These are phyloP conservation scores for Hypsizygus marmoreus DNA, from an alignment of 768 basidiomycete genomes.

Conservation along the genomic window DNA sequence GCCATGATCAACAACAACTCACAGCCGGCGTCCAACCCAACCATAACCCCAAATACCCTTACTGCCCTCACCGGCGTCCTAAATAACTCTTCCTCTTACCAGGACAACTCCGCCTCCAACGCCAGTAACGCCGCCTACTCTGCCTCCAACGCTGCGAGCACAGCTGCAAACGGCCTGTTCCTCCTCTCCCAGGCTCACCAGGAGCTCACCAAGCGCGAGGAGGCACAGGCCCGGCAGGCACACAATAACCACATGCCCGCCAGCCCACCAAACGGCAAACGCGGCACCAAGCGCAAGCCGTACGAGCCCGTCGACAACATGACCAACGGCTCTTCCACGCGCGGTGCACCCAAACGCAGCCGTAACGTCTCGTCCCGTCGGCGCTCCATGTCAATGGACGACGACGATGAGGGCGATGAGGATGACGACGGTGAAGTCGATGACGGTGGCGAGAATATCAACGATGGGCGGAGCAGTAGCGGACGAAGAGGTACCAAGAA, in stretches of 20 bases:
- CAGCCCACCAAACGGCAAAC: slow-evolving; percentile 41
- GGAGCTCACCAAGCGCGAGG: slow-evolving; percentile 94
- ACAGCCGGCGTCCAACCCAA: slow-evolving; percentile 36
- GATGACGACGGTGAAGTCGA: slow-evolving; percentile 42
- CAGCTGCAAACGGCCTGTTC: slow-evolving; percentile 91
- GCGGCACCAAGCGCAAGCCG: slow-evolving; percentile 74
- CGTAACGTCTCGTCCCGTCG: slow-evolving; percentile 32
- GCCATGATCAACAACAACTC: slow-evolving; percentile 79
- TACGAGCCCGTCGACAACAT: slow-evolving; percentile 45
- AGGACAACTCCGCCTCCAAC: slow-evolving; percentile 31
- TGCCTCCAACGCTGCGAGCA: slow-evolving; percentile 59
- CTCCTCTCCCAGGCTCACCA: slow-evolving; percentile 94
- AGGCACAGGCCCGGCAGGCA: slow-evolving; percentile 66
- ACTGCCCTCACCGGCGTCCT: slow-evolving; percentile 82
- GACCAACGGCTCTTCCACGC: slow-evolving; percentile 27
- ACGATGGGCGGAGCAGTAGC: slow-evolving; percentile 19
- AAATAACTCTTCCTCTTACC: slow-evolving; percentile 48
- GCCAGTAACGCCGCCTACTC: slow-evolving; percentile 31
- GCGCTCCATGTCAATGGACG: slow-evolving; percentile 34
- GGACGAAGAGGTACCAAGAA: slow-evolving; percentile 56
- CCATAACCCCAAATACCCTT: slow-evolving; percentile 76
- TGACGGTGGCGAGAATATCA: slow-evolving; percentile 20
- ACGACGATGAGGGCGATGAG: slow-evolving; percentile 41
- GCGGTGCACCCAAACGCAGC: slow-evolving; percentile 38
- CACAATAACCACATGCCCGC: slow-evolving; percentile 32